Evolutionary conservation across 176 grass and related monocot genomes (phyloP).

Genomic region (Ensete glaucum): DNA sequence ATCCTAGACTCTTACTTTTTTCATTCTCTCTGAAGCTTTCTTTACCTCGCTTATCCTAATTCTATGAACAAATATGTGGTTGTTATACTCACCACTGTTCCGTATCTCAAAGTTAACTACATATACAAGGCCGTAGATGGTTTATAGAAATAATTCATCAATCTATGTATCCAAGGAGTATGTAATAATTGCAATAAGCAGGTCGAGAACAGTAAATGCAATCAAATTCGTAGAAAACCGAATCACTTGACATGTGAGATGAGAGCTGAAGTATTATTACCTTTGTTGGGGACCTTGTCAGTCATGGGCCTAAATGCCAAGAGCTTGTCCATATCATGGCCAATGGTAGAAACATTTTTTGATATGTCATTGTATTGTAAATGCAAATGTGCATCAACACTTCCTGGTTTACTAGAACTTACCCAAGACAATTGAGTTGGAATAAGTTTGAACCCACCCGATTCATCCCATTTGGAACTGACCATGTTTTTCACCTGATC

Average conservation of each 20-base stretch:
- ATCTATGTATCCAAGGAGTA: background rate
- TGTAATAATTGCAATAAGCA: background rate
- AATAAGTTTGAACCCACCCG: constrained; percentile 9
- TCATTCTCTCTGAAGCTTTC: too few relatives aligned
- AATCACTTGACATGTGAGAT: background rate
- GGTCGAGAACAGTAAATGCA: background rate
- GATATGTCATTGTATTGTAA: constrained; percentile 28
- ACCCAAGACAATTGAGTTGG: constrained; percentile 4
- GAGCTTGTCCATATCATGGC: constrained; percentile 43
- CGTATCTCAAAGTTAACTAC: too few relatives aligned
- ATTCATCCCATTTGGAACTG: background rate
- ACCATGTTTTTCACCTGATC: constrained; percentile 1
- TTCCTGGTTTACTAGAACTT: constrained; percentile 2
- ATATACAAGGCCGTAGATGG: too few relatives aligned
- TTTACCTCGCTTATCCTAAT: background rate
- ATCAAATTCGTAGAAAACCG: background rate
- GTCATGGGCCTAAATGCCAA: constrained; percentile 51
- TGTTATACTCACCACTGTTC: background rate
- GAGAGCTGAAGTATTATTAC: constrained; percentile 23
- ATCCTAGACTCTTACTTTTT: too few relatives aligned
- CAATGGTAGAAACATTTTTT: constrained; percentile 28
- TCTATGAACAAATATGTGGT: background rate
- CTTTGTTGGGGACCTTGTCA: constrained; percentile 29
- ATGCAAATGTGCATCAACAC: background rate
- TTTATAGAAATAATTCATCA: background rate